Percentiles rank a stretch among this genome's conserved stretches.
Evolutionary conservation across 345 rosid genomes (phyloP).

Genomic region (Aquilaria yunnanensis): DNA sequence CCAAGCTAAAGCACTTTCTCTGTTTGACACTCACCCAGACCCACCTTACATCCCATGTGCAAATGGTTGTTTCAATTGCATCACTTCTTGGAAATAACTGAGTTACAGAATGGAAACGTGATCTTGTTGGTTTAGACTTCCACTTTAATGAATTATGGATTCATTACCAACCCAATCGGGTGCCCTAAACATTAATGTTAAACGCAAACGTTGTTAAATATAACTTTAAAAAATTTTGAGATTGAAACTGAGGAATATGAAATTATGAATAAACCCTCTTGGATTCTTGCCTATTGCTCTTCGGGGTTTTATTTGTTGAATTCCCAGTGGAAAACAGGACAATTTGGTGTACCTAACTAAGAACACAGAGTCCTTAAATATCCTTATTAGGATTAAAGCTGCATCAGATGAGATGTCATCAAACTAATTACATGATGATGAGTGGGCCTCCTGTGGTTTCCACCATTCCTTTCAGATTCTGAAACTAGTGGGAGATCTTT

Average conservation of each 20-base stretch:
- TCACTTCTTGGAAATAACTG: too few species aligned
- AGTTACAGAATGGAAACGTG: too few species aligned
- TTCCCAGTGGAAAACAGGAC: constrained; percentile 3
- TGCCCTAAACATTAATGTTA: too few species aligned
- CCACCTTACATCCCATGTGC: too few species aligned
- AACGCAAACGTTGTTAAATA: too few species aligned
- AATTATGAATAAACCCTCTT: not conserved
- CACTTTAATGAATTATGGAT: too few species aligned
- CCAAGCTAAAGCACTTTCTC: too few species aligned
- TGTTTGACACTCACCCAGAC: too few species aligned
- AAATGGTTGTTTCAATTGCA: too few species aligned
- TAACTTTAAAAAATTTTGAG: too few species aligned
- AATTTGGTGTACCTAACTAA: constrained; percentile 6
- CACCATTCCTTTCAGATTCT: not conserved
- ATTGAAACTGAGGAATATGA: not conserved
- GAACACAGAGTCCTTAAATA: not conserved
- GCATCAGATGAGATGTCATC: not conserved
- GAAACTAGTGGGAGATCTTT: not conserved
- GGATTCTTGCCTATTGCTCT: too few species aligned
- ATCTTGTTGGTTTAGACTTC: not conserved
- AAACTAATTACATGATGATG: not conserved
- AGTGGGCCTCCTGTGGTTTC: not conserved
- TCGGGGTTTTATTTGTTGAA: not conserved
- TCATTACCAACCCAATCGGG: too few species aligned
- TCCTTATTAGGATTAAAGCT: not conserved